These are phyloP conservation scores for Candida labiduridarum DNA, from an alignment of 1,139 yeast genomes.

Conservation along the genomic window DNA sequence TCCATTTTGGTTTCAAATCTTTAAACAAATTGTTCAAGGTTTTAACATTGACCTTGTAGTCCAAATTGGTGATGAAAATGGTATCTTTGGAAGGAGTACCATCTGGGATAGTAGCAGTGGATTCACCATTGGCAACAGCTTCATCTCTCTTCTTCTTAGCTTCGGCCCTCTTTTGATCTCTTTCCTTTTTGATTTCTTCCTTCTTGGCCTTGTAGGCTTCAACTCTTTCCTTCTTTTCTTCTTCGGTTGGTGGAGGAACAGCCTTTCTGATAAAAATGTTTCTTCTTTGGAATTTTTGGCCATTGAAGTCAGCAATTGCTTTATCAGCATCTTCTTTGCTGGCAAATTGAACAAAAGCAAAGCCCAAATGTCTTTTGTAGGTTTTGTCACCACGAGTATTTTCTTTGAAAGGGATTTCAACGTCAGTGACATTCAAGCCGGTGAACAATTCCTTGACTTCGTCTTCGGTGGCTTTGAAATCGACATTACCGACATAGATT, in stretches of 20 bases:
- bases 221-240: constrained; percentile 41
- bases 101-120: constrained; percentile 33
- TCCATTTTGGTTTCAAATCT: constrained; percentile 54
- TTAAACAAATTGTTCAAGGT: constrained; percentile 48
- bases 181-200: constrained; percentile 27
- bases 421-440: constrained; percentile 37
- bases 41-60: constrained; percentile 47
- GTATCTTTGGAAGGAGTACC: constrained; percentile 59
- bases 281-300: constrained; percentile 49
- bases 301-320: constrained; percentile 48
- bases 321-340: constrained; percentile 49
- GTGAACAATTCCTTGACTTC: constrained; percentile 49
- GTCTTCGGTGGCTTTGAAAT: constrained; percentile 53
- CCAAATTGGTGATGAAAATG: constrained; percentile 60
- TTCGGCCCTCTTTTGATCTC: constrained; percentile 22
- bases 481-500: constrained; percentile 55
- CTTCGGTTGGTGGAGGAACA: constrained; percentile 54
- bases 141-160: constrained; percentile 19
- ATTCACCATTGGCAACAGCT: constrained; percentile 15
- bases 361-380: constrained; percentile 48
- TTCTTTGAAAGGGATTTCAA: constrained; percentile 45
- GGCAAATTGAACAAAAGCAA: constrained; percentile 56
- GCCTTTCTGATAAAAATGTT: constrained; percentile 54
- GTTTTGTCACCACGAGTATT: constrained; percentile 34
- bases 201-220: constrained; percentile 42